phyloP scores from a whole-genome alignment of 305 asterid genomes.

The Fraxinus dipetala region DNA sequence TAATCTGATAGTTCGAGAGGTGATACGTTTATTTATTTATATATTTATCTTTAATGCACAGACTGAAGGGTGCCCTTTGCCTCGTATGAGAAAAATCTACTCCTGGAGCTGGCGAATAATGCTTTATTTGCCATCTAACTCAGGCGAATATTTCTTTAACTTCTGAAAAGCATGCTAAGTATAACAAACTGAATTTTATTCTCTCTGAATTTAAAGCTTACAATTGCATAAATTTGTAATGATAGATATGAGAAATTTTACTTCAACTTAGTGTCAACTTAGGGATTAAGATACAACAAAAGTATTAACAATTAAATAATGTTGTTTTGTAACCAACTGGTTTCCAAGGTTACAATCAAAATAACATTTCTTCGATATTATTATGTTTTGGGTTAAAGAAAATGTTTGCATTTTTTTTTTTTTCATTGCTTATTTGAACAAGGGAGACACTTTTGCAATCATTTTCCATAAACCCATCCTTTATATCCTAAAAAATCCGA shows the following conservation, averaged over 20 bases:
- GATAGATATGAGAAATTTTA: neutral
- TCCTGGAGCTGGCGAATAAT: neutral
- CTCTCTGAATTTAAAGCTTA: neutral
- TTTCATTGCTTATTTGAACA: neutral
- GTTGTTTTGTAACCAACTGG: neutral
- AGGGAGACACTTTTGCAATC: constrained; percentile 21
- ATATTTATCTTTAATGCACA: neutral
- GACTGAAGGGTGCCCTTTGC: neutral
- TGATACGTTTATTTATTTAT: neutral
- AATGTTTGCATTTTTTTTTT: neutral
- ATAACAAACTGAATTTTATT: neutral
- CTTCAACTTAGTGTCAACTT: neutral
- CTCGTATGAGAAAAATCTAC: neutral
- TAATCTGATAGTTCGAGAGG: neutral
- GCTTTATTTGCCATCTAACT: neutral
- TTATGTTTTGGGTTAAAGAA: neutral
- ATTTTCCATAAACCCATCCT: constrained; percentile 21
- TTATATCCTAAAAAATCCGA: constrained; percentile 25
- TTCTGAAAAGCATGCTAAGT: neutral
- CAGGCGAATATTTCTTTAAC: neutral
- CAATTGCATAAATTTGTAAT: neutral
- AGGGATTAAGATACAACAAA: neutral
- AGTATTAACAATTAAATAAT: neutral
- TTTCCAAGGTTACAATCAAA: neutral
- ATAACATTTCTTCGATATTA: neutral